phyloP scores from a whole-genome alignment of 2,329 filamentous ascomycete genomes.

The Rhynchosporium secalis region DNA sequence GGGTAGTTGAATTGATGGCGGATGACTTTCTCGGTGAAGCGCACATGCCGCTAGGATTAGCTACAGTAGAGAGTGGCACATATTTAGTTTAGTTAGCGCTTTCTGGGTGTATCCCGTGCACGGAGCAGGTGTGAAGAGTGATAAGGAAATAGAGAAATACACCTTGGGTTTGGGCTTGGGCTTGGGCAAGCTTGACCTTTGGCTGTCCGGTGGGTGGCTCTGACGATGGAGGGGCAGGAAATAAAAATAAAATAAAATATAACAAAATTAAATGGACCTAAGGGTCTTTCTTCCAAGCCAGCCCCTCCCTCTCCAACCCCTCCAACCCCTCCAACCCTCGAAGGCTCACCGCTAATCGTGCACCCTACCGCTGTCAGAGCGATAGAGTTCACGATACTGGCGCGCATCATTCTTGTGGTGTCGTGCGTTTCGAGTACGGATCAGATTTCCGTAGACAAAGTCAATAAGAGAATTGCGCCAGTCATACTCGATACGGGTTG shows the following conservation, averaged over 20 bases:
- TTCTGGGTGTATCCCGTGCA: slow-evolving; percentile 16
- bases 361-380: slow-evolving; percentile 4
- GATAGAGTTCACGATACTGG: slow-evolving; percentile 11
- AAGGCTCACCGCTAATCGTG: slow-evolving; percentile 12
- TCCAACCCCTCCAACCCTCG: no score
- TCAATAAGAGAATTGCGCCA: background rate
- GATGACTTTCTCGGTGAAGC: slow-evolving; percentile 20
- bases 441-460: slow-evolving; percentile 6
- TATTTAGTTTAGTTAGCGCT: background rate
- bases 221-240: slow-evolving; percentile 7
- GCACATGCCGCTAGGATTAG: slow-evolving; percentile 20
- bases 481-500: background rate
- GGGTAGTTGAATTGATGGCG: slow-evolving; percentile 9
- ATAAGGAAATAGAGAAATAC: slow-evolving; percentile 2
- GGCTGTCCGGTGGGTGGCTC: no score
- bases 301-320: background rate
- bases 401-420: slow-evolving; percentile 13
- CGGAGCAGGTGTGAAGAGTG: slow-evolving; percentile 10
- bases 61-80: background rate
- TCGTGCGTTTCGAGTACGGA: slow-evolving; percentile 8
- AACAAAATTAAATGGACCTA: no score
- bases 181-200: no score
- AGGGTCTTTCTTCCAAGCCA: background rate
- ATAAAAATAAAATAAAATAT: no score
- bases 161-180: no score